Conservation (phyloP, 768 basidiomycete species). For the Paxillus ammoniavirescens region DNA sequence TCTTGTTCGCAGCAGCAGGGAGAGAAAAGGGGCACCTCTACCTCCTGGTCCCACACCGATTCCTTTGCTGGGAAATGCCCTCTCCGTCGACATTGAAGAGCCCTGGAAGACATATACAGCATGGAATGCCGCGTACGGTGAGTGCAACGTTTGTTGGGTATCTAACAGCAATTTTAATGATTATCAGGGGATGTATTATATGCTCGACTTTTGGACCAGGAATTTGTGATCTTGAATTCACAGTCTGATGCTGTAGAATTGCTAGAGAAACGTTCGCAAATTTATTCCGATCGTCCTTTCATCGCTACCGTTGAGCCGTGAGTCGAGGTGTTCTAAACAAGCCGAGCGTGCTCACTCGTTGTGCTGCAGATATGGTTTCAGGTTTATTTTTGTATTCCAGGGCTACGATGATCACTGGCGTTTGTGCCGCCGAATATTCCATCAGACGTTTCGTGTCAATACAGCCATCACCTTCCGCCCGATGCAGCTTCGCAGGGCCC, state of each 20-base stretch:
- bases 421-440: conserved; percentile 15
- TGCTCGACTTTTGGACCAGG: conserved; percentile 44
- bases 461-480: conserved; percentile 4
- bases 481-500: conserved; percentile 8
- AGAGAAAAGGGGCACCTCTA: conserved; percentile 2
- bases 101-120: conserved; percentile 9
- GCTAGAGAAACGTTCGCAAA: conserved; percentile 43
- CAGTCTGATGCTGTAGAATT: conserved; percentile 42
- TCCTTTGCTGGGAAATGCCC: conserved; percentile 1
- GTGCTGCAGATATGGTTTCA: conserved; percentile 16
- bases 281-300: conserved; percentile 49
- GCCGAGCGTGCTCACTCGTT: too few species aligned
- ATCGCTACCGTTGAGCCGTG: conserved; percentile 2
- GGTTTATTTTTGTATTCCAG: conserved; percentile 5
- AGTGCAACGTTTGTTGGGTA: not conserved
- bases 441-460: conserved; percentile 9
- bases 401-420: conserved; percentile 12
- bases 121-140: conserved; percentile 10
- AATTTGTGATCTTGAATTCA: conserved; percentile 45
- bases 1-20: not conserved
- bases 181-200: conserved; percentile 44
- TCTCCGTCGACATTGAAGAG: conserved; percentile 1
- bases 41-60: conserved; percentile 12
- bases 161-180: not conserved
- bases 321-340: not conserved